A percentile compares a stretch with the other conserved stretches of the same genome.
Conservation (phyloP, 2,329 filamentous ascomycete species). For the Xylaria digitata region DNA sequence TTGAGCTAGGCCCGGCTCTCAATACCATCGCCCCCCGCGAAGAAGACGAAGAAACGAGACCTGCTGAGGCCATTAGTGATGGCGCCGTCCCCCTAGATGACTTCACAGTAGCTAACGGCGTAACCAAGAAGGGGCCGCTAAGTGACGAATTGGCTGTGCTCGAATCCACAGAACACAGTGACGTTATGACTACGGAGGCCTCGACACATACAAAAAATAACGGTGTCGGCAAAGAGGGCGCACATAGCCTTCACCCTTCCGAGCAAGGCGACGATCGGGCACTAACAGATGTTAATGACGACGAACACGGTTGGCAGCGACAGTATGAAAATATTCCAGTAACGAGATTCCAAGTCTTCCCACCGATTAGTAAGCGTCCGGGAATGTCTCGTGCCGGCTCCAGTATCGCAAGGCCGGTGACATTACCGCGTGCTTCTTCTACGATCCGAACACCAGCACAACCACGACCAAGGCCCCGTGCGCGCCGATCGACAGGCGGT, state of each 20-base stretch:
- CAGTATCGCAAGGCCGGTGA: slow-evolving; percentile 51
- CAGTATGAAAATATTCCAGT: slow-evolving; percentile 71
- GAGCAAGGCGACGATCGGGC: slow-evolving; percentile 35
- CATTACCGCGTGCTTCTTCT: slow-evolving; percentile 47
- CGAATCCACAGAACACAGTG: slow-evolving; percentile 56
- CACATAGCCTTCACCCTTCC: slow-evolving; percentile 36
- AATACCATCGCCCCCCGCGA: slow-evolving; percentile 90
- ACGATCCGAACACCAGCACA: slow-evolving; percentile 50
- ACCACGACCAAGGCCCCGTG: slow-evolving; percentile 52
- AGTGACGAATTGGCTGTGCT: slow-evolving; percentile 49
- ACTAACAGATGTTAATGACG: slow-evolving; percentile 41
- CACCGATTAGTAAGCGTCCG: slow-evolving; percentile 67
- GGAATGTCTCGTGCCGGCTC: slow-evolving; percentile 59
- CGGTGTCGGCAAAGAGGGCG: slow-evolving; percentile 45
- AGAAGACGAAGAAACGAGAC: slow-evolving; percentile 68
- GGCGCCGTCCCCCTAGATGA: slow-evolving; percentile 50
- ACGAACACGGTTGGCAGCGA: slow-evolving; percentile 57
- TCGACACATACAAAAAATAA: slow-evolving; percentile 44
- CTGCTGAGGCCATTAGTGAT: slow-evolving; percentile 49
- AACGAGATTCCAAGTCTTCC: slow-evolving; percentile 81
- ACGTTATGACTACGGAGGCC: slow-evolving; percentile 43
- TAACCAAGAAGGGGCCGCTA: slow-evolving; percentile 49
- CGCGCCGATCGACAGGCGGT: slow-evolving; percentile 52
- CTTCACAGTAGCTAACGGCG: slow-evolving; percentile 42
- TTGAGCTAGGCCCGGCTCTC: slow-evolving; percentile 82